phyloP scores from a whole-genome alignment of 495 filamentous ascomycete genomes.

The Hypoxylon fuscum region DNA sequence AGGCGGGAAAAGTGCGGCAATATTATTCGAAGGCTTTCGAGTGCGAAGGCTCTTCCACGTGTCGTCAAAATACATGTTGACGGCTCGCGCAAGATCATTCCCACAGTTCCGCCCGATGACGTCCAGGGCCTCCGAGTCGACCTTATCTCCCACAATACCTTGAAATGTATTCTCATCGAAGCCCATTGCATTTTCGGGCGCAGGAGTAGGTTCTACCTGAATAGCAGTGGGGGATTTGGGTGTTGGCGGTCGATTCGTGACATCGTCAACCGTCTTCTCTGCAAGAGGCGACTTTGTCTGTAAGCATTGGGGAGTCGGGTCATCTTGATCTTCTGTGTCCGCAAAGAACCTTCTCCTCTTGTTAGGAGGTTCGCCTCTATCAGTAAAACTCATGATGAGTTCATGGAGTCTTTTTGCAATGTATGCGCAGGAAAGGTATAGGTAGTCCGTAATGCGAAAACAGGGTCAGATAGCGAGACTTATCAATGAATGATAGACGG shows the following conservation, averaged over 20 bases:
- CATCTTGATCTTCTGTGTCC: slow-evolving; percentile 57
- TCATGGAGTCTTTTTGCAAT: slow-evolving; percentile 3
- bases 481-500: neutral
- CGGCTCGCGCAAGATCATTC: slow-evolving; percentile 70
- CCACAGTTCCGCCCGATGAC: slow-evolving; percentile 67
- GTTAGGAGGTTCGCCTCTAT: slow-evolving; percentile 67
- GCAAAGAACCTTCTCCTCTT: slow-evolving; percentile 88
- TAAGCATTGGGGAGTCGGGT: slow-evolving; percentile 11
- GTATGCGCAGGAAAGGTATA: neutral
- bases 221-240: neutral
- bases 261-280: slow-evolving; percentile 28
- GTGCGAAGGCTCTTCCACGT: slow-evolving; percentile 74
- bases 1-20: slow-evolving; percentile 9
- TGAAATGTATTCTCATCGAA: slow-evolving; percentile 78
- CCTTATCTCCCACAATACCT: slow-evolving; percentile 72
- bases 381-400: slow-evolving; percentile 62
- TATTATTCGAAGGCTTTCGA: slow-evolving; percentile 18
- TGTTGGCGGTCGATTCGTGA: slow-evolving; percentile 5
- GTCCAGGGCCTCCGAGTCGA: slow-evolving; percentile 61
- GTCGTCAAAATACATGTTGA: slow-evolving; percentile 92
- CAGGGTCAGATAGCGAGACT: too few species aligned
- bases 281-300: slow-evolving; percentile 33
- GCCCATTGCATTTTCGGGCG: slow-evolving; percentile 15
- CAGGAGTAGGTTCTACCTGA: neutral
- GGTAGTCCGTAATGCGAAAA: too few species aligned